Percentiles rank a stretch among this genome's conserved stretches.
Evolutionary conservation across 208 protist genomes (phyloP).

Genomic region (Crithidia brevicula): DNA sequence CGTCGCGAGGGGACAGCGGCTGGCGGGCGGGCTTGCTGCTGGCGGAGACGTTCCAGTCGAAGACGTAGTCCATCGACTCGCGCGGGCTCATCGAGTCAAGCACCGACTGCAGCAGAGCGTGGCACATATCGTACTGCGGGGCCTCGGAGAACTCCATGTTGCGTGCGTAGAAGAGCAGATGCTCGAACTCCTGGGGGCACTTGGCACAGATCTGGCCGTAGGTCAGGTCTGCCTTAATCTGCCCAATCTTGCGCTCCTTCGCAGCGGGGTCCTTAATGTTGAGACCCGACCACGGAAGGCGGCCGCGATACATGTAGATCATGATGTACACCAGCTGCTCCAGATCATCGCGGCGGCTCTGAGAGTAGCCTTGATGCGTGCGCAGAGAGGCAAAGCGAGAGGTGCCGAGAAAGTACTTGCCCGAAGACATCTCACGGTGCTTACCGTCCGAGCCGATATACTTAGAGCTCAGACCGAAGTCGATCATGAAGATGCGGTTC

Average conservation of each 20-base stretch:
- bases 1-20: constrained; percentile 22
- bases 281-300: constrained; percentile 95
- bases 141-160: constrained; percentile 64
- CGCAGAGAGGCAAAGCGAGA: constrained; percentile 97
- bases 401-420: constrained; percentile 96
- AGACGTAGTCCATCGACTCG: constrained; percentile 51
- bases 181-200: constrained; percentile 73
- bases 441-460: constrained; percentile 63
- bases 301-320: constrained; percentile 95
- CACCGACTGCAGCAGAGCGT: constrained; percentile 52
- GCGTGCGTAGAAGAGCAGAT: constrained; percentile 73
- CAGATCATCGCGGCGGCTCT: constrained; percentile 90
- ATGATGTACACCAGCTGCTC: constrained; percentile 94
- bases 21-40: constrained; percentile 10
- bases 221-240: constrained; percentile 61
- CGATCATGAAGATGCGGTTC: constrained; percentile 91
- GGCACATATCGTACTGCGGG: constrained; percentile 88
- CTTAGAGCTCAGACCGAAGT: constrained; percentile 94
- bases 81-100: constrained; percentile 46
- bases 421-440: constrained; percentile 73
- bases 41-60: constrained; percentile 44
- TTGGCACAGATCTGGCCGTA: constrained; percentile 63
- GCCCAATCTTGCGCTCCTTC: constrained; percentile 61
- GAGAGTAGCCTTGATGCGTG: constrained; percentile 95
- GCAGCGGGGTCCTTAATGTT: constrained; percentile 83